Evolutionary conservation across 352 stramenopile genomes (phyloP), one percentile per base, ranked within the genome.

Genomic region (Globisporangium solare): DNA sequence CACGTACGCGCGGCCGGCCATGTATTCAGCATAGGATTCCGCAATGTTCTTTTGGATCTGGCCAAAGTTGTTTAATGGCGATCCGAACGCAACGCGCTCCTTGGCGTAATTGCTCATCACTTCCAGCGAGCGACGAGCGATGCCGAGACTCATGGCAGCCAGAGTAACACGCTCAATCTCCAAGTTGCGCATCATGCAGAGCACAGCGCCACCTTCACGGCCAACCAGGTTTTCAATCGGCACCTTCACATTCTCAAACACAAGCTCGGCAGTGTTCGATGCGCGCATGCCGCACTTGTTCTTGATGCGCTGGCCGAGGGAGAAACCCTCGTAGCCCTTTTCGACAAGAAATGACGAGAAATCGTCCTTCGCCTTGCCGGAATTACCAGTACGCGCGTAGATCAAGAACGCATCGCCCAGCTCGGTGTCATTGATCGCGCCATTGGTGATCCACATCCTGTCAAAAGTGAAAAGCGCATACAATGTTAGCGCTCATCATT

Each of bases 361-460:
- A 58, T 99, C 85, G 51, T 92, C 70, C 60, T 87, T 89, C 18
- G 73, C 80, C 56, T 88, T 93, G 49, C 80, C 82, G 21, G 77
- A 78, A 57, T 77, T 86, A 48, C 92, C 95, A 58, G 96, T 99
- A 50, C 93, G 83, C 17, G 97, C 97, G 71, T 99, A 99, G 6
- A 99, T 95, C 12, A 99, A 74, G 59, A 99, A 99, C 22, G 92
- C 75, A 71, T 99, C 97, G 35, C 97, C 97, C 22, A 98, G 87
- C 15, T 97, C 88, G 3, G 74, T 82, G 60, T 97, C 87, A 70
- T 97, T 96, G 18, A 99, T 58, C n/a, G 95, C 97, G 20, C 97
- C 97, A 70, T 99, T 99, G 7, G 97, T 99, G 74, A 99, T 99
- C 97, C 97, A 99, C 96, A 99, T 99, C 62, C 81, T 91, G 24